Evolutionary conservation across 371 early-diverging fungal species (phyloP), one percentile per base, ranked within the genome.

Genomic region (Mucor piriformis): DNA sequence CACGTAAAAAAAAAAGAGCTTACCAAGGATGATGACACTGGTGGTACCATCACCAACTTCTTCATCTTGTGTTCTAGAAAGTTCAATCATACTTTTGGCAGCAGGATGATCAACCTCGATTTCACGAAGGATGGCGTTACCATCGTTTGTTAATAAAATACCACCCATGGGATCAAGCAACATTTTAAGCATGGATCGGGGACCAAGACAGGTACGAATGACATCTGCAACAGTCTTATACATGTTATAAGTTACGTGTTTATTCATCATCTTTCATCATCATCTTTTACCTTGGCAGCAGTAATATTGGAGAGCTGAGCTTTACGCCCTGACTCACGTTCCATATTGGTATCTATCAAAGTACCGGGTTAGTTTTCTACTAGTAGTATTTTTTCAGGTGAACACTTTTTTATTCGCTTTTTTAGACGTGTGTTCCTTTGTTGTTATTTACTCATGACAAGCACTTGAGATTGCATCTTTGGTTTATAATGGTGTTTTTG

Each of bases 31-130:
- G 60, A 99, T 97, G 63, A 99, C 99, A 59, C 92, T 88, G 25
- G 99, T 99, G 20, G 99, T 99, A 56, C 99, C 99, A 81, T 99
- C 99, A 59, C 99, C 99, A 34, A 99, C 99, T 79, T 99, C 99
- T 77, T 99, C 99, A 84, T 99, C 99, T 86, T 99, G 99, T 55
- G 99, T 99, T 77, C 99, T 86, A 34, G 96, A 92, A 43, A 99
- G 89, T 75, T 99, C 99, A 70, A 99, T 97, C 93, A 99, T 94
- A 66, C 93, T 93, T 79, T 99, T 99, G 43, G 99, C 99, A 47
- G 99, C 99, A 40, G 99, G 99, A 82, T 99, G 99, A 35, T 96
- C 93, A 21, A 99, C 99, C 82, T 99, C 99, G 72, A 97, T 91
- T 82, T 99, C 99, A 74, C 99, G 88, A 64, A 99, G 84, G 63